Evolutionary conservation across 768 basidiomycete genomes (phyloP), one percentile per base, ranked within the genome.

Genomic region (Boletus rubropictus): DNA sequence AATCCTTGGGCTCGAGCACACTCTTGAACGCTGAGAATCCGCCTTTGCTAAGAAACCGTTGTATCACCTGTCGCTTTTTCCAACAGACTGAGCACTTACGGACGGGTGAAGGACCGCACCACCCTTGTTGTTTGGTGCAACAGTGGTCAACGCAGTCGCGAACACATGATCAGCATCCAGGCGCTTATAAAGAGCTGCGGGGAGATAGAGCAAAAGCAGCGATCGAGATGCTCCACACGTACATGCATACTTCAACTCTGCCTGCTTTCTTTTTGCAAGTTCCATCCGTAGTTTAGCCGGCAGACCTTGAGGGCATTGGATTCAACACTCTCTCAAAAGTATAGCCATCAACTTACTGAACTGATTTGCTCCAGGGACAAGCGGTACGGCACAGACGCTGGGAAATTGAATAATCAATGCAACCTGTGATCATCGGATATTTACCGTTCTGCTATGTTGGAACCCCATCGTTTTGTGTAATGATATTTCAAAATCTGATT

Each of bases 1-100:
- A 90, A 89, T 0, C 88, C 88, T 66, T 90, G 88, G 0, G 81
- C 78, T 20, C 88, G 75, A 15, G 86, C 86, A 36, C 74, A 77
- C 57, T 89, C 86, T 27, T 78, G 71, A 12, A 87, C 76, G 4
- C 72, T 82, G 33, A 86, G 58, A 21, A 86, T 75, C 7, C 88
- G 78, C 53, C 79, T 80, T 83, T 89, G 84, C 82, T 89, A 37
- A 39, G 31, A 32, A 12, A 1, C 34, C 8, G 24, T 42, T 38
- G n/a, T 51, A 22, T 43, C 43, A 37, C 15, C n/a, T 7, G 12
- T 21, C 18, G 31, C 34, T 10, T 38, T 35, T 28, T 7, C 20
- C 5, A 14, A 46, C 9, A 27, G 3, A 27, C 11, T 7, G 6
- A 3, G 41, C 18, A 60, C 69, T 57, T 46, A 77, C 77, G 10